These are phyloP conservation scores for Triticum turgidum DNA, from an alignment of 176 grass and related monocot genomes.

Conservation along the genomic window DNA sequence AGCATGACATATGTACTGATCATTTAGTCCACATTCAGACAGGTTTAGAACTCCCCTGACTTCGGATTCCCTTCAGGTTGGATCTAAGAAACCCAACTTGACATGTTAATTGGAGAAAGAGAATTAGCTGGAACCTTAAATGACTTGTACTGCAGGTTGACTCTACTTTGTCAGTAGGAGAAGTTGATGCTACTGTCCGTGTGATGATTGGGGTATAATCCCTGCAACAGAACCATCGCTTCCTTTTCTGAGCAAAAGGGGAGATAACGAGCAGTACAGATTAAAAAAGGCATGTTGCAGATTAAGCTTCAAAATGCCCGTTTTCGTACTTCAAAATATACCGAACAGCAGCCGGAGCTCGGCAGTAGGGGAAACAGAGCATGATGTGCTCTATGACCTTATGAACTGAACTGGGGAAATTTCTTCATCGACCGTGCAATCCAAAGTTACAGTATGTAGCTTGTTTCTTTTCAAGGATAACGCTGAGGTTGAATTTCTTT, in stretches of 20 bases:
- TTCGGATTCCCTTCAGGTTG: not conserved
- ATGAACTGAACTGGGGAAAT: too few relatives aligned
- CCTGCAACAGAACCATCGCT: not conserved
- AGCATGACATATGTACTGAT: constrained; percentile 4
- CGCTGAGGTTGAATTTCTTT: too few relatives aligned
- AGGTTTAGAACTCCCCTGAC: not conserved
- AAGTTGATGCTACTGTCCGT: not conserved
- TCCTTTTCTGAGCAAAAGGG: not conserved
- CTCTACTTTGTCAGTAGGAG: not conserved
- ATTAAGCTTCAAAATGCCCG: not conserved
- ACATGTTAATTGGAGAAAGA: not conserved
- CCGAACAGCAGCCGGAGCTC: not conserved
- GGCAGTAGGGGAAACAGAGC: not conserved
- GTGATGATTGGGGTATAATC: not conserved
- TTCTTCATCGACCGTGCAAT: too few relatives aligned
- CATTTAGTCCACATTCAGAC: not conserved
- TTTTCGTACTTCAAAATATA: not conserved
- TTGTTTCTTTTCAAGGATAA: too few relatives aligned
- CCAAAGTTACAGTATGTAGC: too few relatives aligned
- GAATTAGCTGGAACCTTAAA: not conserved
- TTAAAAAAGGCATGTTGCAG: constrained; percentile 1
- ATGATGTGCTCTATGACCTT: not conserved
- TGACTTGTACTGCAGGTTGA: not conserved
- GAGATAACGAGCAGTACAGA: not conserved
- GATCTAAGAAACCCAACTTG: not conserved